phyloP scores from a whole-genome alignment of 306 rosid genomes.

The Datisca glomerata region DNA sequence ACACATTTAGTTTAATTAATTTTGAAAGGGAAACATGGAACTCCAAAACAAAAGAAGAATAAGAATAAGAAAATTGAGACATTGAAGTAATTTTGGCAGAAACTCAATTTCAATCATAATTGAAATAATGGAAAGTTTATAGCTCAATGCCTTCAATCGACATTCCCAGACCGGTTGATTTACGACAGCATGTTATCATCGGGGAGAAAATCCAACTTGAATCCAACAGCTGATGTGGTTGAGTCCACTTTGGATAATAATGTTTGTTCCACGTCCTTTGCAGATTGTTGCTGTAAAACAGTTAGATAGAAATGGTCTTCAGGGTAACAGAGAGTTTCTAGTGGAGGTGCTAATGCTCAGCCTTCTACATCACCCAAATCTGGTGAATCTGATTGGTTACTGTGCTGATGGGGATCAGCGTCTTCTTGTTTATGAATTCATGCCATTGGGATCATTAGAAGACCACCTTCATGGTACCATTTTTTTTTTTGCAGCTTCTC shows the following conservation, averaged over 20 bases:
- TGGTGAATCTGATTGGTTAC: slow-evolving; percentile 77
- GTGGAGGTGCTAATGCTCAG: slow-evolving; percentile 96
- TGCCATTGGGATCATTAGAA: slow-evolving; percentile 76
- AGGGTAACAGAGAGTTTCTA: slow-evolving; percentile 84
- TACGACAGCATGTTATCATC: too few species aligned
- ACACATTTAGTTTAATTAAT: too few species aligned
- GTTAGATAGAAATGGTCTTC: slow-evolving; percentile 86
- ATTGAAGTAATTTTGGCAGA: too few species aligned
- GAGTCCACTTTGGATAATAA: slow-evolving; percentile 1
- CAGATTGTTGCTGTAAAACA: slow-evolving; percentile 93
- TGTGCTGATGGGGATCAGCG: slow-evolving; percentile 96
- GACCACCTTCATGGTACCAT: slow-evolving; percentile 77
- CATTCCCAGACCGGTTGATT: too few species aligned
- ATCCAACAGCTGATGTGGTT: too few species aligned
- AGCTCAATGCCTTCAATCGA: too few species aligned
- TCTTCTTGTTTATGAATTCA: slow-evolving; percentile 84
- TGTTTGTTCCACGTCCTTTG: slow-evolving; percentile 10
- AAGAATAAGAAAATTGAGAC: too few species aligned
- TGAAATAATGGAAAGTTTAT: too few species aligned
- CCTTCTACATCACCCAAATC: slow-evolving; percentile 76
- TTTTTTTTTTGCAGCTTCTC: not conserved
- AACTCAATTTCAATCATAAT: too few species aligned
- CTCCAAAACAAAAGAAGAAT: too few species aligned
- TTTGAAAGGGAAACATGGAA: too few species aligned
- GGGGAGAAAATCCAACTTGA: too few species aligned